Evolutionary conservation across 768 basidiomycete species (phyloP), one percentile per base, ranked within the genome.

Genomic region (Gautieria morchelliformis): DNA sequence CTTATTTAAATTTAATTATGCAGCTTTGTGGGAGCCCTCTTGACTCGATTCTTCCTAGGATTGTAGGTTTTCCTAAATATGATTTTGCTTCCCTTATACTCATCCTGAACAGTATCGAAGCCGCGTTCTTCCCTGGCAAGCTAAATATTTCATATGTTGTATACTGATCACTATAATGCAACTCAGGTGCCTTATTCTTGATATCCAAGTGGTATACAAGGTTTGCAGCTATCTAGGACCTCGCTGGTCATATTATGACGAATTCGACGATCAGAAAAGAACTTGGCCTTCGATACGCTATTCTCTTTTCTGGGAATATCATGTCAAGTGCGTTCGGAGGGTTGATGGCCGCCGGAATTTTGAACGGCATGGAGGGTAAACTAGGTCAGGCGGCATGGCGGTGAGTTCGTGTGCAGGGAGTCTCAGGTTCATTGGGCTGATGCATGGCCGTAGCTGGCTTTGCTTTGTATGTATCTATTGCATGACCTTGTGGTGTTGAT

Each of bases 301-400:
- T 85, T 48, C 73, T 90, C 33, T 79, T 78, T 40, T 87, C 86
- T 59, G 89, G 89, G 22, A 82, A 77, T 63, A 73, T 91, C 27
- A 82, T 90, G 52, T 83, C 81, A 55, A 93, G 90, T 72, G 89
- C 88, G 0, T 89, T 91, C 65, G 89, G 89, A 4, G 77, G 87
- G 2, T 71, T 92, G 11, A 79, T 92, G 52, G 87, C 89, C 11
- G 85, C 87, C 33, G 84, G 80, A 1, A 87, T 92, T 52, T 77
- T 92, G n/a, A 75, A 79, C 60, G 71, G 72, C 12, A 88, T 91
- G 85, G 78, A 89, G 39, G 85, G 83, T 8, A 75, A 75, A 53
- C 71, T 81, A 17, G 89, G 88, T 0, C 73, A 78, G 27, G 27
- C 27, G 27, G 85, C 85, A 0, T 93, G 89, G 89, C 73, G 84